Percentiles rank a stretch among this genome's conserved stretches.
phyloP scores from a whole-genome alignment of 1,284 basidiomycete genomes.

The Sphagnurus paluster region DNA sequence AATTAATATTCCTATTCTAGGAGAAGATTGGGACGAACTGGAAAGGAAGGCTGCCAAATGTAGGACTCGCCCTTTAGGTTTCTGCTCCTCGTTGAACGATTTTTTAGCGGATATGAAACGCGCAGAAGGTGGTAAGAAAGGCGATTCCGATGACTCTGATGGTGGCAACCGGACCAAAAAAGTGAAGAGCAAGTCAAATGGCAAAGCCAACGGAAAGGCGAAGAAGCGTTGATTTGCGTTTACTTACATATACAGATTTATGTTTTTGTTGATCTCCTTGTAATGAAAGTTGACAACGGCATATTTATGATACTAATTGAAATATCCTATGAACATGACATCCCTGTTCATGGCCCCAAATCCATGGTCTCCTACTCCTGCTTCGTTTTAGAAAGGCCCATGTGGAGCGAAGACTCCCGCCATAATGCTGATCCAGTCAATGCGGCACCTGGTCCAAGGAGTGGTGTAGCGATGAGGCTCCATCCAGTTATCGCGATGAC shows the following conservation, averaged over 20 bases:
- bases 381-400: slow-evolving; percentile 2
- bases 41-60: slow-evolving; percentile 89
- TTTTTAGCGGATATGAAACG: slow-evolving; percentile 68
- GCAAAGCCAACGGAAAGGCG: slow-evolving; percentile 44
- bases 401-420: slow-evolving; percentile 32
- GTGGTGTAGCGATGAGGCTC: slow-evolving; percentile 28
- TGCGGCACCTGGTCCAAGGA: slow-evolving; percentile 42
- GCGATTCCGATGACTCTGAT: slow-evolving; percentile 67
- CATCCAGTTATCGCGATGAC: slow-evolving; percentile 30
- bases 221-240: slow-evolving; percentile 28
- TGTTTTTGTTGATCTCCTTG: neutral
- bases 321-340: no score
- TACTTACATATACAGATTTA: neutral
- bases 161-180: slow-evolving; percentile 70
- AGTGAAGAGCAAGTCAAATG: slow-evolving; percentile 45
- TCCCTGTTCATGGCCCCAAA: no score
- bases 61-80: slow-evolving; percentile 30
- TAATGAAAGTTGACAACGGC: neutral
- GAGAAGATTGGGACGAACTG: slow-evolving; percentile 95
- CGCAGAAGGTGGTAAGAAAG: slow-evolving; percentile 45
- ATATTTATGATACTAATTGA: neutral
- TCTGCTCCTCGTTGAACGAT: slow-evolving; percentile 1
- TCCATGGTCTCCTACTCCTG: slow-evolving; percentile 1
- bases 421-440: slow-evolving; percentile 37
- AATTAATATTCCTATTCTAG: slow-evolving; percentile 29